phyloP scores from a whole-genome alignment of 495 filamentous ascomycete genomes.

The Aspergillus biplanus region DNA sequence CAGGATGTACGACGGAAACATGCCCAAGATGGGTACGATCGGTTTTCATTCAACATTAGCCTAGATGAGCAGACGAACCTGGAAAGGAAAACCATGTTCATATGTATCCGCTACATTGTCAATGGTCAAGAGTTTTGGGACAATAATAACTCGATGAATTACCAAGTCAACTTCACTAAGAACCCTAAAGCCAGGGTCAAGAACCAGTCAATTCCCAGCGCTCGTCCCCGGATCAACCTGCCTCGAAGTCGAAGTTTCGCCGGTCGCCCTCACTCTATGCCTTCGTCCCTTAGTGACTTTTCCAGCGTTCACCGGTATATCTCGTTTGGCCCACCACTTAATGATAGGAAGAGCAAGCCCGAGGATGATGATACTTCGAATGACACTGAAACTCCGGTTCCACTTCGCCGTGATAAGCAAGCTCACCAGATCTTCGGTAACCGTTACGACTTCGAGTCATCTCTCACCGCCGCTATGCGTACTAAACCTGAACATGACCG shows the following conservation, averaged over 20 bases:
- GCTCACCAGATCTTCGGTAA: conserved; percentile 81
- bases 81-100: conserved; percentile 84
- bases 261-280: conserved; percentile 64
- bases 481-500: conserved; percentile 57
- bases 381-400: conserved; percentile 40
- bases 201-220: conserved; percentile 52
- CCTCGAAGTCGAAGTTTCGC: conserved; percentile 72
- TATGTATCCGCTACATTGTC: conserved; percentile 89
- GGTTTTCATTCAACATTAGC: conserved; percentile 93
- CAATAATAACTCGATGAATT: conserved; percentile 85
- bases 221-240: conserved; percentile 62
- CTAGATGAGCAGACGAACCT: conserved; percentile 87
- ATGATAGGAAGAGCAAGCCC: conserved; percentile 57
- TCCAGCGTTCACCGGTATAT: conserved; percentile 58
- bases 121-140: conserved; percentile 92
- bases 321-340: conserved; percentile 58
- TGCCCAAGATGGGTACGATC: conserved; percentile 70
- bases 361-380: conserved; percentile 28
- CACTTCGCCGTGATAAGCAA: conserved; percentile 58
- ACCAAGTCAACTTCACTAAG: conserved; percentile 89
- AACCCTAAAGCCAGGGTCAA: conserved; percentile 64
- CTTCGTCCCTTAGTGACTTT: conserved; percentile 72
- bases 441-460: conserved; percentile 92
- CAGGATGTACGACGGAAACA: conserved; percentile 74
- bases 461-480: conserved; percentile 81